Base-by-base conservation (phyloP, 1,139 yeast genomes). In the Hyphopichia wangnamkhiaoensis region DNA sequence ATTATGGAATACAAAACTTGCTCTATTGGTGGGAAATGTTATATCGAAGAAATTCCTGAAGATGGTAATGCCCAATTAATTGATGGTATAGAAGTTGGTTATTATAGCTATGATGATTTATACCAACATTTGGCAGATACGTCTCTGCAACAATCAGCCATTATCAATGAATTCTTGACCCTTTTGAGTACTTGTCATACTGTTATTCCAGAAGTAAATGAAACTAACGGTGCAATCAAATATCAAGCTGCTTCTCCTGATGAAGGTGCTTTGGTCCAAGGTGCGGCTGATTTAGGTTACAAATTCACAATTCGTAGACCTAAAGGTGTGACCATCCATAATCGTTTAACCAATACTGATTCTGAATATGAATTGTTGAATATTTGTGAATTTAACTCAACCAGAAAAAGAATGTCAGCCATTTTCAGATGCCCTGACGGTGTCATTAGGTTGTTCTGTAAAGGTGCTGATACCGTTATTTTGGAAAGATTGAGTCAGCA, bases 191-290 rank as follows among this genome's bases (percentile, higher is more conserved):
- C 96, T 0, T 94, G 98, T 60, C 99, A 94, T 57, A 94, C 99
- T 0, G 99, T 94, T 34, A 94, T 94, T 46, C 98, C 98, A 0
- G 98, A 94, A 60, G 72, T 77, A 14, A 76, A 75, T 43, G 82
- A 74, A 2, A 53, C 57, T 1, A 76, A 78, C 38, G 86, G 86
- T 0, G 54, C 71, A 1, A 84, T 93, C 49, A 91, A 88, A 59
- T 94, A 94, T 58, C 98, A 94, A 65, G 98, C 99, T 1, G 97
- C 98, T 0, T 91, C 98, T 2, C 98, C 98, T 1, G 99, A 94
- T 65, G 98, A 94, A 69, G 98, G 98, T 41, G 99, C 99, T 0
- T 71, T 94, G 46, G 99, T 94, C 3, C 91, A 93, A 53, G 98
- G 98, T 42, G 98, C 97, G 15, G 94, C 68, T 0, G 74, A 72